Conservation (phyloP, 345 rosid species). For the Melaleuca alternifolia region DNA sequence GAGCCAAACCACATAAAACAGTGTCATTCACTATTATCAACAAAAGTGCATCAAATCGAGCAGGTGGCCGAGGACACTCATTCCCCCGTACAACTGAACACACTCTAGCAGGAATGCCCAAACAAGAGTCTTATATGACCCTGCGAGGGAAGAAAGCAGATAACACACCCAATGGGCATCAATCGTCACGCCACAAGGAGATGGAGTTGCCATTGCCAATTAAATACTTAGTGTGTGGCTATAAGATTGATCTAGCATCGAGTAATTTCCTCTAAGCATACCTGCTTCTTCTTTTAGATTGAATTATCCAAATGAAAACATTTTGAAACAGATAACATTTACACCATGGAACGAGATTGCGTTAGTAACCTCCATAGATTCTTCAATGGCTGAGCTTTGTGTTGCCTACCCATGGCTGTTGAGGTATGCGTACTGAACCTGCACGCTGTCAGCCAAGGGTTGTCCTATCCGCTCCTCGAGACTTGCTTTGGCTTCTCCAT, state of each 20-base stretch:
- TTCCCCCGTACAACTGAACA: too few species aligned
- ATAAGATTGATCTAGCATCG: neutral
- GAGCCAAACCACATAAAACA: too few species aligned
- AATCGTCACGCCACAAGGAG: neutral
- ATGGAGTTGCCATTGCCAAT: too few species aligned
- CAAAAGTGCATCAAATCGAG: too few species aligned
- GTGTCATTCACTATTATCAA: too few species aligned
- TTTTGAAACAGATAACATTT: neutral
- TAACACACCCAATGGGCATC: neutral
- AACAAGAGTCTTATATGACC: neutral
- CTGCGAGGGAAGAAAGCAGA: neutral
- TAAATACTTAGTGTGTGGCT: too few species aligned
- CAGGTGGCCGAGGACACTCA: too few species aligned
- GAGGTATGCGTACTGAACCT: slow-evolving; percentile 38
- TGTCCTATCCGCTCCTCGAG: slow-evolving; percentile 32
- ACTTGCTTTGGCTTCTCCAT: slow-evolving; percentile 23
- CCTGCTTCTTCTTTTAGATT: neutral
- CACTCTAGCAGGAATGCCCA: too few species aligned
- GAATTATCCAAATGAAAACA: neutral
- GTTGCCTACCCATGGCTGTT: slow-evolving; percentile 1
- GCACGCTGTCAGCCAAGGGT: slow-evolving; percentile 10
- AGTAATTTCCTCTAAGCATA: neutral
- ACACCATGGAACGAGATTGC: neutral
- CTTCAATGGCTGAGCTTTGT: neutral
- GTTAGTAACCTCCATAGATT: neutral